Conservation (phyloP, 2,329 filamentous ascomycete genomes). For the Chaetomiaceae sp. region DNA sequence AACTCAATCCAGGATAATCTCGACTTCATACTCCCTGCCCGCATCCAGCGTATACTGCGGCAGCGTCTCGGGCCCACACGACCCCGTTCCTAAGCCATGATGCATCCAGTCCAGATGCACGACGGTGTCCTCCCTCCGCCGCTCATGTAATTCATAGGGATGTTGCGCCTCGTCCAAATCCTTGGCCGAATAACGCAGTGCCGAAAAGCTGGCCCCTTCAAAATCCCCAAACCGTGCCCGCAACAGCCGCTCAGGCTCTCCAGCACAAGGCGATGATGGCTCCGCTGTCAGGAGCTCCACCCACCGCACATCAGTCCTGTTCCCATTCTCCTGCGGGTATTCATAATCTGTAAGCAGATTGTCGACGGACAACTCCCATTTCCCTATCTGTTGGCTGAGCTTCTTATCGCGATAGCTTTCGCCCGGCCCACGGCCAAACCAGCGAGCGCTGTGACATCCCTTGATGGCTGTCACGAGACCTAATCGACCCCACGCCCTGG, state of each 20-base stretch:
- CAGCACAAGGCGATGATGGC: too few relatives aligned
- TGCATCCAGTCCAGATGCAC: slow-evolving; percentile 58
- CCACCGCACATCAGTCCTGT: slow-evolving; percentile 60
- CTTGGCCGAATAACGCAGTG: slow-evolving; percentile 49
- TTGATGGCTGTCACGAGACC: slow-evolving; percentile 51
- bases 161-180: slow-evolving; percentile 54
- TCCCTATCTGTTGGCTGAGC: slow-evolving; percentile 53
- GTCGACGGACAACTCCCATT: slow-evolving; percentile 44
- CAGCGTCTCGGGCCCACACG: slow-evolving; percentile 55
- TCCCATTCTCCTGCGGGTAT: slow-evolving; percentile 63
- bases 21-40: slow-evolving; percentile 40
- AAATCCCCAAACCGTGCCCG: slow-evolving; percentile 44
- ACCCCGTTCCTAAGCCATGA: slow-evolving; percentile 59
- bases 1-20: slow-evolving; percentile 37
- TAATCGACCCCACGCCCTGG: slow-evolving; percentile 57
- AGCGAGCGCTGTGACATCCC: slow-evolving; percentile 42
- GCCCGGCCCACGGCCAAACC: slow-evolving; percentile 64
- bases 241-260: too few relatives aligned
- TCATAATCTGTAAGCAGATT: slow-evolving; percentile 59
- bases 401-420: slow-evolving; percentile 66
- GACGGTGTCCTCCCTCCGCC: slow-evolving; percentile 47
- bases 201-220: slow-evolving; percentile 52
- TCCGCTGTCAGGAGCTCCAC: slow-evolving; percentile 40
- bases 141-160: slow-evolving; percentile 54
- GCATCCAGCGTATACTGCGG: slow-evolving; percentile 43